These are phyloP conservation scores for Melaleuca quinquenervia DNA, from an alignment of 345 rosid genomes.

Conservation along the genomic window DNA sequence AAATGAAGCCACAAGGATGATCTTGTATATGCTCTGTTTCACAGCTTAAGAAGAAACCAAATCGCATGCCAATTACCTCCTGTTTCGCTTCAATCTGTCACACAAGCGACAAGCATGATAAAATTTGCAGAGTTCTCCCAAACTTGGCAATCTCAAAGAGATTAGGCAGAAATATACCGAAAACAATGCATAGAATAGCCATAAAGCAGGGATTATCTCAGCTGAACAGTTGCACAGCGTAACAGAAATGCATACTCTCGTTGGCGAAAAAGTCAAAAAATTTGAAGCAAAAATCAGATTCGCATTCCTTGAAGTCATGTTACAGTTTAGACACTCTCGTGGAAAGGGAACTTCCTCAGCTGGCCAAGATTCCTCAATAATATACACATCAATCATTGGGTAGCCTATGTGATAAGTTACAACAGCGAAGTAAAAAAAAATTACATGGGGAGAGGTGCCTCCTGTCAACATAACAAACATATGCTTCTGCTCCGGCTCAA, in stretches of 20 bases:
- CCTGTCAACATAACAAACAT: conserved; percentile 36
- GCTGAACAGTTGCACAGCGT: background rate
- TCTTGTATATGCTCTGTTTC: background rate
- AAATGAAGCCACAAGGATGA: background rate
- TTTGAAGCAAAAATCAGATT: background rate
- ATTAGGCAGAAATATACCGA: background rate
- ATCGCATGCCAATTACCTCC: background rate
- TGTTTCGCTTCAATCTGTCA: background rate
- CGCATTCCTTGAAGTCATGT: background rate
- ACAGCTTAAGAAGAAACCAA: background rate
- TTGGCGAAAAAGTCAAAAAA: background rate
- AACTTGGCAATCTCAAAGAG: background rate
- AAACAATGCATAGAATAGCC: background rate
- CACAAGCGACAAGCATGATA: background rate
- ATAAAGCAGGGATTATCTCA: background rate
- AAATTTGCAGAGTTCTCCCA: background rate
- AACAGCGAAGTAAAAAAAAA: conserved; percentile 3
- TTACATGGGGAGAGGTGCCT: background rate
- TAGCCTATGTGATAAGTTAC: conserved; percentile 3
- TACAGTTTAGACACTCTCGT: background rate
- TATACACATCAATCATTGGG: conserved; percentile 11
- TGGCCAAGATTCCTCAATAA: background rate
- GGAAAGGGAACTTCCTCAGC: background rate
- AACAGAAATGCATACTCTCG: background rate
- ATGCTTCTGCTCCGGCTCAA: conserved; percentile 26